Evolutionary conservation across 2,329 filamentous ascomycete genomes (phyloP).

Genomic region (Botrytis byssoidea): DNA sequence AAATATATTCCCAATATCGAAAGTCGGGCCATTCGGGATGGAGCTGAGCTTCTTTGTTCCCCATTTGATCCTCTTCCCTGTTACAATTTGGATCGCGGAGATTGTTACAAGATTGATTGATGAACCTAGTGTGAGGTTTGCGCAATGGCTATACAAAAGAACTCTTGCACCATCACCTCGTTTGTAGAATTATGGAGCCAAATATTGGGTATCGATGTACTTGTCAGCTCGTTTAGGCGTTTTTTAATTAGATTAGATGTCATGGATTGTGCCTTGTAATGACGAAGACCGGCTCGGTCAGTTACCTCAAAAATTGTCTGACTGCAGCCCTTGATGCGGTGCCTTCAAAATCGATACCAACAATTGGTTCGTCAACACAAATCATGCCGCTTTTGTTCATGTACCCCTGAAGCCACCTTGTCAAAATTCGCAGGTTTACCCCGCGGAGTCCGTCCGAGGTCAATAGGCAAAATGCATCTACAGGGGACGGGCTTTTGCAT

Average conservation of each 20-base stretch:
- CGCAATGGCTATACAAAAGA: slow-evolving; percentile 55
- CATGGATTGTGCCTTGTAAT: slow-evolving; percentile 8
- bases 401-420: slow-evolving; percentile 2
- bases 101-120: slow-evolving; percentile 56
- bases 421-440: slow-evolving; percentile 4
- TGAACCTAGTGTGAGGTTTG: slow-evolving; percentile 58
- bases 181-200: slow-evolving; percentile 5
- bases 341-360: background rate
- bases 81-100: slow-evolving; percentile 59
- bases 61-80: slow-evolving; percentile 58
- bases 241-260: slow-evolving; percentile 10
- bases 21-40: slow-evolving; percentile 56
- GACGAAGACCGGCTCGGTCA: background rate
- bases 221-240: background rate
- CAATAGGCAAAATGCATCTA: slow-evolving; percentile 3
- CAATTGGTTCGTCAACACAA: background rate
- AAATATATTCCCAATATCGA: slow-evolving; percentile 54
- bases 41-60: slow-evolving; percentile 59
- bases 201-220: background rate
- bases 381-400: slow-evolving; percentile 2
- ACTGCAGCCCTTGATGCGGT: background rate
- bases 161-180: slow-evolving; percentile 35
- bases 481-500: background rate
- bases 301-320: background rate
- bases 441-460: background rate